These are phyloP conservation scores for Saturnispora halmiae DNA, from an alignment of 805 yeast genomes.

Conservation along the genomic window DNA sequence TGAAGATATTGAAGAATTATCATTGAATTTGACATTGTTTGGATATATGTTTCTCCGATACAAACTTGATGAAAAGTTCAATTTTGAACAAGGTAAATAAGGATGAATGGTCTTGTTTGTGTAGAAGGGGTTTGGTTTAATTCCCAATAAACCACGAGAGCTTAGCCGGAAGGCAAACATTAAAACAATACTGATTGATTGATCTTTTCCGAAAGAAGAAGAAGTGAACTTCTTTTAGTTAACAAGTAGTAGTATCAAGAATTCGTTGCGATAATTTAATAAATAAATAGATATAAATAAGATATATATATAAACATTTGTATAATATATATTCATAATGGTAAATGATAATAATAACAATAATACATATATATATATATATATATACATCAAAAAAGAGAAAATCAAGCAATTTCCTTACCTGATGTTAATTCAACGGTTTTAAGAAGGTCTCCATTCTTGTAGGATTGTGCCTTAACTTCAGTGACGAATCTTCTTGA, in stretches of 20 bases:
- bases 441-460: constrained; percentile 46
- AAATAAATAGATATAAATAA: no score
- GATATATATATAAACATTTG: no score
- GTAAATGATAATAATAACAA: no score
- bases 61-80: neutral
- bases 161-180: no score
- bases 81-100: neutral
- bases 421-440: constrained; percentile 21
- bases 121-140: no score
- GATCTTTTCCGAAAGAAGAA: neutral
- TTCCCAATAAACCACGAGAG: no score
- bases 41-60: neutral
- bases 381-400: no score
- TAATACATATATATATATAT: neutral
- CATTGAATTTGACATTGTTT: neutral
- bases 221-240: no score
- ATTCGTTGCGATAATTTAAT: neutral
- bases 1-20: neutral
- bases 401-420: constrained; percentile 12
- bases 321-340: no score
- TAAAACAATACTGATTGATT: no score
- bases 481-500: constrained; percentile 68
- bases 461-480: constrained; percentile 60
- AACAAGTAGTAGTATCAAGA: neutral
- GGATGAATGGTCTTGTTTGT: no score